phyloP scores from a whole-genome alignment of 495 filamentous ascomycete genomes.

The Aspergillus nanangensis region DNA sequence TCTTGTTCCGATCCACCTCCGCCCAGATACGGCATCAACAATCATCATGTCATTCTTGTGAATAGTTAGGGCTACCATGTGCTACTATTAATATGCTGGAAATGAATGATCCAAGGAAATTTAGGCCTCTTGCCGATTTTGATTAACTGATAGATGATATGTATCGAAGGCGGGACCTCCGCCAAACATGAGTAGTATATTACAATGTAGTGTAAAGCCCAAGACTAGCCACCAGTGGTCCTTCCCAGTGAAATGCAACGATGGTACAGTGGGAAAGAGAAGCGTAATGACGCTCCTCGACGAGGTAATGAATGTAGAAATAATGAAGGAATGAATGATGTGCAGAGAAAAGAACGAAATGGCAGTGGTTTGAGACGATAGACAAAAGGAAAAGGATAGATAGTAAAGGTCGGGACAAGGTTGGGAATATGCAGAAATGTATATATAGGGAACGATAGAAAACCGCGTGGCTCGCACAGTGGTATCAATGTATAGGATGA shows the following conservation, averaged over 20 bases:
- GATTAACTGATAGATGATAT: too few species aligned
- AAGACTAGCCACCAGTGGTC: constrained; percentile 22
- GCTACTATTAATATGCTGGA: too few species aligned
- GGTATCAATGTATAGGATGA: constrained; percentile 28
- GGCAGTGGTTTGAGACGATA: constrained; percentile 10
- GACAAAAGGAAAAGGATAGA: constrained; percentile 17
- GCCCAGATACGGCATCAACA: not conserved
- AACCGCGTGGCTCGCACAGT: constrained; percentile 34
- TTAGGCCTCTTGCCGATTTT: too few species aligned
- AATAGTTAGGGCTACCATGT: too few species aligned
- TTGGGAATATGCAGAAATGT: constrained; percentile 13
- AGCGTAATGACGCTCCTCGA: constrained; percentile 12
- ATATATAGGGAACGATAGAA: constrained; percentile 21
- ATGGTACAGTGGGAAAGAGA: constrained; percentile 12
- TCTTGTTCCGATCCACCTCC: constrained; percentile 17
- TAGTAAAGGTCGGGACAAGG: constrained; percentile 10
- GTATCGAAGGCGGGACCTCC: constrained; percentile 19
- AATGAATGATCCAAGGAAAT: too few species aligned
- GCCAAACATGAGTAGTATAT: constrained; percentile 28
- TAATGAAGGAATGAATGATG: not conserved
- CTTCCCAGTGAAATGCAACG: constrained; percentile 15
- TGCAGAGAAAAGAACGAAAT: constrained; percentile 8
- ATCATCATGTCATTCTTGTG: not conserved
- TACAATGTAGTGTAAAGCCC: constrained; percentile 30
- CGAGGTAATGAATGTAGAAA: constrained; percentile 3